These are phyloP conservation scores for Coniochaeta sp. DNA, from an alignment of 2,329 filamentous ascomycete genomes.

Conservation along the genomic window DNA sequence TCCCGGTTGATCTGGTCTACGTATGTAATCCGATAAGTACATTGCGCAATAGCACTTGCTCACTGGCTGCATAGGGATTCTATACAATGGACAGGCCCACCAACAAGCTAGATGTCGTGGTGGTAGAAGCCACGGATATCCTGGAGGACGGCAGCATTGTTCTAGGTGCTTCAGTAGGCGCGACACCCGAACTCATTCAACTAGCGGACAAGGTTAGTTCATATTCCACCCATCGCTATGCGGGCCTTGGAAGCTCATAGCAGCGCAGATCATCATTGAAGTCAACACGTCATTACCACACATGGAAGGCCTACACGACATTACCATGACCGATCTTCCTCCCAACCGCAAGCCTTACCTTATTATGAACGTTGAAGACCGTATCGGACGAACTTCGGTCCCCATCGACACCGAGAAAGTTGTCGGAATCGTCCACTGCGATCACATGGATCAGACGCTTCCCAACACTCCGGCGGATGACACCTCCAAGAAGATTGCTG, in stretches of 20 bases:
- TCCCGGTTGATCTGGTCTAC: conserved; percentile 79
- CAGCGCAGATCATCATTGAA: conserved; percentile 67
- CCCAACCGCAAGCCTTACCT: conserved; percentile 77
- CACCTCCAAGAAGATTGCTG: conserved; percentile 63
- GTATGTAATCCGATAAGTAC: conserved; percentile 28
- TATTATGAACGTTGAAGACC: conserved; percentile 77
- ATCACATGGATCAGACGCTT: conserved; percentile 69
- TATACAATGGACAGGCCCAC: conserved; percentile 74
- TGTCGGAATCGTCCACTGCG: conserved; percentile 75
- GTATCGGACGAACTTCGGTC: conserved; percentile 76
- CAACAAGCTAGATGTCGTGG: conserved; percentile 71
- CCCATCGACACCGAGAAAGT: conserved; percentile 77
- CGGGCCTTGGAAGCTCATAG: not conserved
- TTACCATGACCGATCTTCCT: conserved; percentile 80
- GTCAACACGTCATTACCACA: conserved; percentile 81
- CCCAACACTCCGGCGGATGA: conserved; percentile 73
- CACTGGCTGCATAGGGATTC: conserved; percentile 46
- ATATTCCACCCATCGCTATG: not conserved
- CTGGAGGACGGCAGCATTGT: conserved; percentile 85
- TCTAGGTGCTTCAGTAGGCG: conserved; percentile 77
- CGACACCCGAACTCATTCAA: conserved; percentile 77
- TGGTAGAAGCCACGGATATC: conserved; percentile 81
- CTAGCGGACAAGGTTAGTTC: conserved; percentile 72
- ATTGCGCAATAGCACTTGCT: not conserved
- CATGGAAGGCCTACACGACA: conserved; percentile 85